Evolutionary conservation across 306 rosid species (phyloP).

Genomic region (Lathyrus oleraceus): DNA sequence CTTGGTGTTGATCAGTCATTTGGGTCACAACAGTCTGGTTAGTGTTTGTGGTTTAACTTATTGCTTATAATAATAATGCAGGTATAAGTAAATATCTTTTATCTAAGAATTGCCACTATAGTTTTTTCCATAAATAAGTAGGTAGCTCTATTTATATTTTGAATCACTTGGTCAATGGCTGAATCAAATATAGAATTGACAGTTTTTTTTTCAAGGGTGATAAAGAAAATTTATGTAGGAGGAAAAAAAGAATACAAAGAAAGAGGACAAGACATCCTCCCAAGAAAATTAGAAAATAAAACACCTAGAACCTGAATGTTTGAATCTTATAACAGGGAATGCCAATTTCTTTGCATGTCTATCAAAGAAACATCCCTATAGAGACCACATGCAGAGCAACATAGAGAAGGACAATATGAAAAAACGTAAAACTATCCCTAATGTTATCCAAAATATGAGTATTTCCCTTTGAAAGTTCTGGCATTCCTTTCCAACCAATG

Average conservation of each 20-base stretch:
- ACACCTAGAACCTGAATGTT: conserved; percentile 1
- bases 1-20: conserved; percentile 71
- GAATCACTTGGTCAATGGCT: conserved; percentile 5
- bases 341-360: not conserved
- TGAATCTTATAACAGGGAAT: conserved; percentile 15
- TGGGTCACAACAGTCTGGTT: conserved; percentile 68
- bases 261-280: conserved; percentile 19
- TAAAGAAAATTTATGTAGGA: not conserved
- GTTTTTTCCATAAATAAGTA: conserved; percentile 18
- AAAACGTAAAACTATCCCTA: not conserved
- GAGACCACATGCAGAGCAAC: not conserved
- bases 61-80: conserved; percentile 11
- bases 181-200: conserved; percentile 10
- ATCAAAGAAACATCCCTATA: not conserved
- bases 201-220: not conserved
- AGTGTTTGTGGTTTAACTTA: conserved; percentile 38
- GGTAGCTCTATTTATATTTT: conserved; percentile 10
- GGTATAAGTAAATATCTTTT: not conserved
- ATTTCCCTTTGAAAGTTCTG: conserved; percentile 10
- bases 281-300: conserved; percentile 2
- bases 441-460: not conserved
- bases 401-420: not conserved
- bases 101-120: conserved; percentile 17
- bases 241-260: conserved; percentile 21
- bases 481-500: conserved; percentile 19